Conservation (phyloP, 768 basidiomycete genomes). For the Suillus fuscotomentosus region DNA sequence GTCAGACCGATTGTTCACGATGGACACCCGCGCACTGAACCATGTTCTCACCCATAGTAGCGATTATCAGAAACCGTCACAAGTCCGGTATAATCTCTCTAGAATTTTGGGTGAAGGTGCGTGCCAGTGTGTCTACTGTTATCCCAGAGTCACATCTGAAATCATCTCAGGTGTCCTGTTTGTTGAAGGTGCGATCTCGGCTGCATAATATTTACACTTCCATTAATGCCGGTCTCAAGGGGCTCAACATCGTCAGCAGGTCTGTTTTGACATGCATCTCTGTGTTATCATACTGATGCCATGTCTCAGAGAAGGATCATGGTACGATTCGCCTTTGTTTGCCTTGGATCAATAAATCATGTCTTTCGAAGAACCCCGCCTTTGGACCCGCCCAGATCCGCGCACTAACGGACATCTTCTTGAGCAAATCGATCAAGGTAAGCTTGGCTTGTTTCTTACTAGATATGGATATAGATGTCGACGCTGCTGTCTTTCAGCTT, state of each 20-base stretch:
- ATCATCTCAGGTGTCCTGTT: constrained; percentile 43
- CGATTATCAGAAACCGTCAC: constrained; percentile 55
- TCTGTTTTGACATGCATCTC: constrained; percentile 4
- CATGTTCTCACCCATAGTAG: constrained; percentile 60
- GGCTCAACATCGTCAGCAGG: constrained; percentile 41
- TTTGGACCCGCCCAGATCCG: constrained; percentile 62
- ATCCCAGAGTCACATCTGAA: neutral
- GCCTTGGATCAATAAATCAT: neutral
- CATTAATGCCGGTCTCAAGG: constrained; percentile 11
- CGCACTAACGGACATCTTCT: constrained; percentile 54
- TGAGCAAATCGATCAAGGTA: constrained; percentile 54
- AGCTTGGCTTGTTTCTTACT: neutral
- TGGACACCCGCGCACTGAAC: constrained; percentile 60
- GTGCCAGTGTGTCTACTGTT: neutral
- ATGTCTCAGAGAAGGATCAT: constrained; percentile 25
- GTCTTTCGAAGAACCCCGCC: constrained; percentile 51
- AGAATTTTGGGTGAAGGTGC: constrained; percentile 42
- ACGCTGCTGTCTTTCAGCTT: constrained; percentile 31
- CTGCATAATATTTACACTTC: too few relatives aligned
- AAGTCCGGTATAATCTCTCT: constrained; percentile 34
- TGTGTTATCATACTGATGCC: neutral
- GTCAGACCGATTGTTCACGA: constrained; percentile 47
- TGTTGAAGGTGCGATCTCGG: constrained; percentile 31
- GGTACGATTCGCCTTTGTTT: constrained; percentile 13
- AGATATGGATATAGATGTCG: constrained; percentile 1